Conservation (phyloP, 805 yeast species). For the Kuraishia ogatae region DNA sequence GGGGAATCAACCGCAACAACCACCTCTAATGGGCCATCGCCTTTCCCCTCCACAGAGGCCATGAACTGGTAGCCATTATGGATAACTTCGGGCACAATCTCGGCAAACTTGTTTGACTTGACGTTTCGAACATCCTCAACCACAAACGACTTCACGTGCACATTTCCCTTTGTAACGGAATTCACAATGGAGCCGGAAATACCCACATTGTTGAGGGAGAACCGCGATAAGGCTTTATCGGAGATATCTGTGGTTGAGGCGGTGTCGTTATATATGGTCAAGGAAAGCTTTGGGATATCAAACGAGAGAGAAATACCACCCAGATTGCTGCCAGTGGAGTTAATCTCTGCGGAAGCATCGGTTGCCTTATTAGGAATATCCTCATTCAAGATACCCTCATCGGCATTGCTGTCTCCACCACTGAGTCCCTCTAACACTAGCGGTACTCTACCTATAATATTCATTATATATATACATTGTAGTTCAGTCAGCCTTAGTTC, state of each 20-base stretch:
- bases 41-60: conserved; percentile 38
- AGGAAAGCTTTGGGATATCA: conserved; percentile 51
- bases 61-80: conserved; percentile 65
- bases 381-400: conserved; percentile 26
- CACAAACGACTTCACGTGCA: conserved; percentile 63
- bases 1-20: conserved; percentile 75
- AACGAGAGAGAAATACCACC: conserved; percentile 28
- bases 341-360: too few species aligned
- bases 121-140: conserved; percentile 64
- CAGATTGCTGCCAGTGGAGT: too few species aligned
- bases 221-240: conserved; percentile 38
- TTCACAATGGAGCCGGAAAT: conserved; percentile 41
- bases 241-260: conserved; percentile 23
- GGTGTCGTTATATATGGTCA: conserved; percentile 53
- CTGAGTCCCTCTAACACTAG: conserved; percentile 33
- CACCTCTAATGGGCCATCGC: conserved; percentile 31
- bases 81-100: conserved; percentile 66
- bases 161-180: conserved; percentile 48
- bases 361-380: conserved; percentile 20
- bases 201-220: conserved; percentile 53
- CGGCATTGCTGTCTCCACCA: neutral
- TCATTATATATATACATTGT: conserved; percentile 41
- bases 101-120: conserved; percentile 62
- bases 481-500: conserved; percentile 62
- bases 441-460: conserved; percentile 31